Evolutionary conservation across 2,329 filamentous ascomycete genomes (phyloP).

Genomic region (Ophiostoma himal-ulmi): DNA sequence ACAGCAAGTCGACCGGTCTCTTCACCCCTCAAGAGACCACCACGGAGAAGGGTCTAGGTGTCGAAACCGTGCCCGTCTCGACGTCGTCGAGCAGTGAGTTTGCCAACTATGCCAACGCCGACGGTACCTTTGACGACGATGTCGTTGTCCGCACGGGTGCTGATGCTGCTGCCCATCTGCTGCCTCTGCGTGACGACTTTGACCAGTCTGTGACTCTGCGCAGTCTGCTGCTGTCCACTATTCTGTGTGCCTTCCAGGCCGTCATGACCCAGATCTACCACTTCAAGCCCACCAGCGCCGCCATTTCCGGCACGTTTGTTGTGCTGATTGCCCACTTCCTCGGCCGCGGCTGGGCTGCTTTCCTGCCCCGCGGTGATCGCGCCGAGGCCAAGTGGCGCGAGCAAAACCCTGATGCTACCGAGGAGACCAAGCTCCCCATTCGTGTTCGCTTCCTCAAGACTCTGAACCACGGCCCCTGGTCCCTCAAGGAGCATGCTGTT

Average conservation of each 20-base stretch:
- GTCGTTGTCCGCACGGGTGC: constrained; percentile 47
- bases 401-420: constrained; percentile 29
- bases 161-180: constrained; percentile 45
- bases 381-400: constrained; percentile 44
- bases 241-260: constrained; percentile 48
- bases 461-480: constrained; percentile 48
- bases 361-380: constrained; percentile 49
- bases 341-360: constrained; percentile 43
- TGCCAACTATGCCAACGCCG: constrained; percentile 31
- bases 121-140: constrained; percentile 31
- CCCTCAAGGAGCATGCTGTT: constrained; percentile 51
- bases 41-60: constrained; percentile 6
- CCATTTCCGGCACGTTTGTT: constrained; percentile 50
- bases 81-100: background rate
- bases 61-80: background rate
- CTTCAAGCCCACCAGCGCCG: constrained; percentile 40
- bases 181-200: constrained; percentile 49
- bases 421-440: constrained; percentile 38
- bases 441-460: constrained; percentile 40
- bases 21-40: background rate
- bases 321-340: constrained; percentile 53
- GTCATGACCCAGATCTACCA: constrained; percentile 52
- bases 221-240: constrained; percentile 45
- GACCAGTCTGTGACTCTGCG: constrained; percentile 49
- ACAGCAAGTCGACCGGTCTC: background rate